A percentile compares a stretch with the other conserved stretches of the same genome.
Evolutionary conservation across 148 eudicot genomes (phyloP).

Genomic region (Hydrangea macrophylla): DNA sequence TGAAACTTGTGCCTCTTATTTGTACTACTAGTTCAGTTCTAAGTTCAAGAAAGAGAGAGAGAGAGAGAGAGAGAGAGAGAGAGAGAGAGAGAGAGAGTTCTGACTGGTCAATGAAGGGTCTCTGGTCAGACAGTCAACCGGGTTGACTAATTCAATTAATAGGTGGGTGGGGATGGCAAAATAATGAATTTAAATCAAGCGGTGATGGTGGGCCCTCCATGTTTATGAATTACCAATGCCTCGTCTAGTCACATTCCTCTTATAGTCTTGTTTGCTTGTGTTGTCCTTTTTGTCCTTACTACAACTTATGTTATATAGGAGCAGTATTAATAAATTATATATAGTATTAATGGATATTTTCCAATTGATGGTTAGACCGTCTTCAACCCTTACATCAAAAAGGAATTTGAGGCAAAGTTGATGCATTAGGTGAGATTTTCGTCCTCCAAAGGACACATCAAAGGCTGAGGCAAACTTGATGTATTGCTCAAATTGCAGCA

Average conservation of each 20-base stretch:
- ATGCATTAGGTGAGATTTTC: no score
- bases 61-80: not conserved
- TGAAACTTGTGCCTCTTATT: not conserved
- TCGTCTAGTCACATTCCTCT: not conserved
- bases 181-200: slow-evolving; percentile 1
- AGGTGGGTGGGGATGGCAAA: not conserved
- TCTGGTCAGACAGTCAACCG: slow-evolving; percentile 11
- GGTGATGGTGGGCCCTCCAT: slow-evolving; percentile 15
- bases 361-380: no score
- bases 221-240: not conserved
- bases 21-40: not conserved
- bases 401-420: no score
- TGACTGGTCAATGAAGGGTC: not conserved
- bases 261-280: not conserved
- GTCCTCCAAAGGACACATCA: no score
- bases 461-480: no score
- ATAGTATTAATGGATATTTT: no score
- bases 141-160: not conserved
- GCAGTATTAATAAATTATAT: no score
- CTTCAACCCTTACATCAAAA: no score
- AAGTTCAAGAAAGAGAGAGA: not conserved
- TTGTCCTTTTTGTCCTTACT: not conserved
- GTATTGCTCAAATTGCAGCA: no score
- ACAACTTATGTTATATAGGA: no score
- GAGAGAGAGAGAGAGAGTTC: not conserved